phyloP scores from a whole-genome alignment of 192 early-diverging fungal genomes.

The Glomus cerebriforme region DNA sequence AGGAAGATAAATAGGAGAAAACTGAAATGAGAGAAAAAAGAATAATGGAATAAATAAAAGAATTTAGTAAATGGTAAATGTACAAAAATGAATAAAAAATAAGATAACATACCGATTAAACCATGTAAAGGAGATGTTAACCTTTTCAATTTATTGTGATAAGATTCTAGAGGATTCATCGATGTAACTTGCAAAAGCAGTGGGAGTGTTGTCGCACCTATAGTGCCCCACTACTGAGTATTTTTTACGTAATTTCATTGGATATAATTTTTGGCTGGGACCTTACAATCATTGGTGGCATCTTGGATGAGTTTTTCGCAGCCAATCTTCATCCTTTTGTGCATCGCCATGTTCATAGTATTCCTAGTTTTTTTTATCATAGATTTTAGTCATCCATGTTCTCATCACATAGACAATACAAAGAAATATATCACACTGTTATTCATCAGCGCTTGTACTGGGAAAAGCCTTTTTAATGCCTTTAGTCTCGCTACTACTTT shows the following conservation, averaged over 20 bases:
- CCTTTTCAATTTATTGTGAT: constrained; percentile 17
- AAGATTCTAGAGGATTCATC: background rate
- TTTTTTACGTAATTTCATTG: background rate
- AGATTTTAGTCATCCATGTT: constrained; percentile 24
- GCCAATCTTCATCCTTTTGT: constrained; percentile 8
- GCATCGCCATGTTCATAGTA: background rate
- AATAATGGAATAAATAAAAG: too few relatives aligned
- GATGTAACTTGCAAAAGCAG: constrained; percentile 25
- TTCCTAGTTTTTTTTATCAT: background rate
- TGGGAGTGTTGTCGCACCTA: constrained; percentile 13
- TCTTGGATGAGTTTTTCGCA: constrained; percentile 7
- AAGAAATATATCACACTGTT: constrained; percentile 23
- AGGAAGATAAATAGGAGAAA: too few relatives aligned
- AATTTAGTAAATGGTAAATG: too few relatives aligned
- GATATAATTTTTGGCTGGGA: constrained; percentile 9
- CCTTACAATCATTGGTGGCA: constrained; percentile 10
- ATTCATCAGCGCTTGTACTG: background rate
- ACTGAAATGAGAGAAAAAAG: background rate
- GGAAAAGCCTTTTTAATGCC: constrained; percentile 24
- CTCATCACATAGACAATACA: constrained; percentile 25
- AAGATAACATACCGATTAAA: too few relatives aligned
- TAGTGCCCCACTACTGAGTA: constrained; percentile 14
- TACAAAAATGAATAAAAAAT: too few relatives aligned
- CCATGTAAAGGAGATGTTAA: too few relatives aligned
- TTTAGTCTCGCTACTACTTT: constrained; percentile 10